Conservation (phyloP, 805 yeast genomes). For the Yarrowia phangngaensis region DNA sequence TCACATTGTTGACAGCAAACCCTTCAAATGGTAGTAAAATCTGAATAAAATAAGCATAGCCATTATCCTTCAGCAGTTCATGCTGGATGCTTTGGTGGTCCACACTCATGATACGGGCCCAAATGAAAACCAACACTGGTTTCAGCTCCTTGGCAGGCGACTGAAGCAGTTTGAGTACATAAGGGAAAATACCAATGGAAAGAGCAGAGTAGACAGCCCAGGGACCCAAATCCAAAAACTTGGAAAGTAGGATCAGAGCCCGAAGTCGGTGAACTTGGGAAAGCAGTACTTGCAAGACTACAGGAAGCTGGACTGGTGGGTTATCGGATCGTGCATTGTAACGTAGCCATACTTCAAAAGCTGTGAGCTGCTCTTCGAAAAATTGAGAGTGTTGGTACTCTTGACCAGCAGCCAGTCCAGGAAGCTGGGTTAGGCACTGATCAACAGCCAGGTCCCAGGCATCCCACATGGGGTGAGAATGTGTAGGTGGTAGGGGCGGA, state of each 20-base stretch:
- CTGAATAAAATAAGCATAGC: conserved; percentile 79
- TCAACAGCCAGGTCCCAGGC: conserved; percentile 97
- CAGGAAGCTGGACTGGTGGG: conserved; percentile 94
- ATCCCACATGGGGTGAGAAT: conserved; percentile 92
- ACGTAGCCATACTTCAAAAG: conserved; percentile 93
- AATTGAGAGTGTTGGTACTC: conserved; percentile 73
- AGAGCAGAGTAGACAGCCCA: conserved; percentile 94
- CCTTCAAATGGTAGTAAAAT: conserved; percentile 53
- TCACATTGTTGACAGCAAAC: conserved; percentile 40
- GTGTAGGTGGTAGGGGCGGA: conserved; percentile 82
- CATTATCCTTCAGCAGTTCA: conserved; percentile 86
- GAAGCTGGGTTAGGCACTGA: conserved; percentile 66
- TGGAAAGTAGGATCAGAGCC: conserved; percentile 76
- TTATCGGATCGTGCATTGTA: conserved; percentile 71
- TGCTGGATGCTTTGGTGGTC: conserved; percentile 87
- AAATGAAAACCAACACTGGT: conserved; percentile 89
- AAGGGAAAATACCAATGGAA: conserved; percentile 94
- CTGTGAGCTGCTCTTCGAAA: conserved; percentile 93
- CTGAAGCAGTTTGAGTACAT: conserved; percentile 81
- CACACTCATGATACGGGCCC: conserved; percentile 97
- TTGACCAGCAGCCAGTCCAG: conserved; percentile 33
- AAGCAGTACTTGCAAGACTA: conserved; percentile 83
- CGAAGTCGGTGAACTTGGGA: conserved; percentile 92
- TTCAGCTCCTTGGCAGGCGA: conserved; percentile 93
- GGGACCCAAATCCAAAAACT: conserved; percentile 90